Conservation (phyloP, 1,284 basidiomycete species). For the Rhizopogon parksii region DNA sequence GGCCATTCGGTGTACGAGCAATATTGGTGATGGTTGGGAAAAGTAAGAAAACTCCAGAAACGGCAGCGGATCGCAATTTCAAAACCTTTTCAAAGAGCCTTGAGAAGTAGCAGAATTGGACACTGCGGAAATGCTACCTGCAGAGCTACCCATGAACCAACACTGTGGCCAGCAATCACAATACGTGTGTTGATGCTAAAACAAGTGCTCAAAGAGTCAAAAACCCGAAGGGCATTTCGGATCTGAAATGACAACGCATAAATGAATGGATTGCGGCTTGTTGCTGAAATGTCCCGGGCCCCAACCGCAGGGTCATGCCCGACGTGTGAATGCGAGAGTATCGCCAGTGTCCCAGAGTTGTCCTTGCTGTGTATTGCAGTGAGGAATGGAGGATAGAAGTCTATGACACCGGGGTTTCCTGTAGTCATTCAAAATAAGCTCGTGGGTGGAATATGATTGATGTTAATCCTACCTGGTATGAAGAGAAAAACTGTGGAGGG, state of each 20-base stretch:
- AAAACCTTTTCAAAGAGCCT: constrained; percentile 33
- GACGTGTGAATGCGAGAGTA: constrained; percentile 48
- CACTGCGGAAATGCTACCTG: constrained; percentile 33
- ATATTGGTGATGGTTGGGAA: constrained; percentile 56
- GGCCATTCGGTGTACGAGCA: constrained; percentile 48
- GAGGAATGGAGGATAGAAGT: constrained; percentile 55
- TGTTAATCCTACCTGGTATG: constrained; percentile 41
- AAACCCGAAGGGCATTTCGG: constrained; percentile 40
- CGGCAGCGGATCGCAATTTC: constrained; percentile 35
- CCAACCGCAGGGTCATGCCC: constrained; percentile 40
- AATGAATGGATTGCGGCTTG: constrained; percentile 10
- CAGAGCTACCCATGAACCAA: constrained; percentile 54
- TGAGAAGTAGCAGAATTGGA: not conserved
- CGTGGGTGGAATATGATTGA: not conserved
- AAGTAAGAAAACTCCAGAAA: constrained; percentile 42
- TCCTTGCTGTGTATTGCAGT: constrained; percentile 36
- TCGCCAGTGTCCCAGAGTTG: constrained; percentile 32
- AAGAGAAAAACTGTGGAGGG: constrained; percentile 42
- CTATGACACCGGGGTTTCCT: constrained; percentile 58
- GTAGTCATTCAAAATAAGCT: constrained; percentile 2
- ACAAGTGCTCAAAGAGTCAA: constrained; percentile 36
- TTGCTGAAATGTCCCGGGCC: constrained; percentile 8
- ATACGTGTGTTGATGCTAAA: constrained; percentile 34
- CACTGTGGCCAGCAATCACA: constrained; percentile 51
- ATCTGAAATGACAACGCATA: constrained; percentile 40